Base-by-base conservation (phyloP, 139 green algal genomes). In the Asterochloris sp. region DNA sequence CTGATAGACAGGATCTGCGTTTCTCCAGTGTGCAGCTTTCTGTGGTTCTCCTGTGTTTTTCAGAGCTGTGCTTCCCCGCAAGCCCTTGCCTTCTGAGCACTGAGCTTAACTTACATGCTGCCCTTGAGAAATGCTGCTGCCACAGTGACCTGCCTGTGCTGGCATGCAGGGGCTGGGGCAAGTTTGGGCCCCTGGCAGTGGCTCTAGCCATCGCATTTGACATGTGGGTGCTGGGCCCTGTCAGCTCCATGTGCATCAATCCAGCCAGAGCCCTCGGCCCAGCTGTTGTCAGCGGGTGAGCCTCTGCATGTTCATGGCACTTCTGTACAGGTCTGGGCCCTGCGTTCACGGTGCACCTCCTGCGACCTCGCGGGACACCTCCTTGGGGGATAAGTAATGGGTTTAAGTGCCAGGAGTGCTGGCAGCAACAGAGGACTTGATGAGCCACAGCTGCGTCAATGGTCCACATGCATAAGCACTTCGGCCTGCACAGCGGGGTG, bases 161-260 rank as follows among this genome's bases (percentile, higher is more conserved):
- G 17, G 75, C 54, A 62, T 68, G 69, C 69, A 78, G 69, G 74
- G 54, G 68, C 24, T 74, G 78, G 64, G 73, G 78, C 16, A 81
- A 74, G 26, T 69, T 86, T n/a, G 69, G 75, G 0, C 79, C 69
- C 17, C 28, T 89, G 19, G 66, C 76, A 17, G 75, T 87, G 26
- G n/a, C 71, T 16, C 61, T 85, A 10, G 73, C 68, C 38, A 78
- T 85, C 23, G 60, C 54, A 12, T 68, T 84, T 68, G 47, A 83
- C 27, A 87, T 87, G 66, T 87, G 82, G 79, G 28, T 85, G 9
- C 17, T 85, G 47, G 84, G 84, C 11, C 80, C 84, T 47, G 76
- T 87, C 68, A 80, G 64, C 80, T 80, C 62, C 21, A 85, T 87
- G 80, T 87, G 84, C 84, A 87, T 87, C 80, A 87, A 87, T 68